phyloP scores from a whole-genome alignment of 192 early-diverging fungal genomes.

The Lobosporangium transversale region DNA sequence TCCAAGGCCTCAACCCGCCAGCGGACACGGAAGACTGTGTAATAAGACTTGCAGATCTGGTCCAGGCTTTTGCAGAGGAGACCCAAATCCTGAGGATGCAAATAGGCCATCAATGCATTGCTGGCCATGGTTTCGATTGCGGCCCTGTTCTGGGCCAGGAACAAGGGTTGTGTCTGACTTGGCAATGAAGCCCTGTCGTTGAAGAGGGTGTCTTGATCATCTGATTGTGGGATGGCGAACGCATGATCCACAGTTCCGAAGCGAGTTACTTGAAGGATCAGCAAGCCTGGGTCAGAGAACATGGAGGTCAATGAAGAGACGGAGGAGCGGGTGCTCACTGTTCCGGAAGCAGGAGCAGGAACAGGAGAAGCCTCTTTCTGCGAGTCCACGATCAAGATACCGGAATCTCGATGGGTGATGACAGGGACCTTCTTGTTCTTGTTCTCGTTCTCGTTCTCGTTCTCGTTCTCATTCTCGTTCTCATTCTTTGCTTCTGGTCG shows the following conservation, averaged over 20 bases:
- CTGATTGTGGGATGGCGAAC: constrained; percentile 22
- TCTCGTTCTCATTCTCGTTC: too few relatives aligned
- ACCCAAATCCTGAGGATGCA: constrained; percentile 35
- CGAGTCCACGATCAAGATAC: neutral
- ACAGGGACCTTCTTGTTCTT: neutral
- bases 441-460: neutral
- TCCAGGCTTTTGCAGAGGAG: constrained; percentile 28
- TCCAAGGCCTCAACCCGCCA: constrained; percentile 21
- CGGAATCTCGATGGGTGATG: constrained; percentile 1
- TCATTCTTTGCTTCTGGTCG: neutral
- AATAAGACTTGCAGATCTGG: constrained; percentile 30
- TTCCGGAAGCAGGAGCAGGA: neutral
- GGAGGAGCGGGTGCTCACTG: neutral
- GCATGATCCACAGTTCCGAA: constrained; percentile 50
- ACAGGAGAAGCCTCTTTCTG: neutral
- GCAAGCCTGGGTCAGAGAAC: constrained; percentile 10
- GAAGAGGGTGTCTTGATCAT: neutral
- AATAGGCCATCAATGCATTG: constrained; percentile 28
- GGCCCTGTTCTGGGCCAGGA: constrained; percentile 10
- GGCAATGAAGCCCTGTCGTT: neutral
- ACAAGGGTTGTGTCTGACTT: neutral
- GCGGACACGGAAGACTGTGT: constrained; percentile 32
- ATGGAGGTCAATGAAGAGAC: neutral
- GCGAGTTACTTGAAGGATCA: constrained; percentile 41
- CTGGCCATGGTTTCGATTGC: constrained; percentile 24